Conservation (phyloP, 371 early-diverging fungal genomes). For the Lichtheimia ornata region DNA sequence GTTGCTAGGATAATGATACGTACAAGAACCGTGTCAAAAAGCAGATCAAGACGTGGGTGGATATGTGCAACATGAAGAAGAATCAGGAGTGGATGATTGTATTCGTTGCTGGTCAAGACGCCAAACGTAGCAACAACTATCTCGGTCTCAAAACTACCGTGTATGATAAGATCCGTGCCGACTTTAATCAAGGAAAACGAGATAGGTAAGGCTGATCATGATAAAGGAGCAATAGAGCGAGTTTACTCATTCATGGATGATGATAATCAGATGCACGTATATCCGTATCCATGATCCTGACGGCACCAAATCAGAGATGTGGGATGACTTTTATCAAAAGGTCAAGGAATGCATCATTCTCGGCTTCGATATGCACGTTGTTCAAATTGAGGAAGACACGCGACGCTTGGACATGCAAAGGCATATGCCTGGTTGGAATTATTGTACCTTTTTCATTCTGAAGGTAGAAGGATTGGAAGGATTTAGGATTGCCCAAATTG, state of each 20-base stretch:
- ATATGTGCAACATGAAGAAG: constrained; percentile 71
- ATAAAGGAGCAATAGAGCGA: not conserved
- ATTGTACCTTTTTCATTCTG: constrained; percentile 91
- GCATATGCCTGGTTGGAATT: constrained; percentile 97
- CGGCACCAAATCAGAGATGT: constrained; percentile 68
- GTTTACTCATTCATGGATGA: not conserved
- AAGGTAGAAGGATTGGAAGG: constrained; percentile 50
- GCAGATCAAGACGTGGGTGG: constrained; percentile 85
- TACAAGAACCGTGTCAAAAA: constrained; percentile 77
- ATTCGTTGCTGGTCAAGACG: constrained; percentile 75
- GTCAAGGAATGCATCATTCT: constrained; percentile 81
- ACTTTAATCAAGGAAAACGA: constrained; percentile 78
- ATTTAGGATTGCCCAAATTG: not conserved
- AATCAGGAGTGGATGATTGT: constrained; percentile 94
- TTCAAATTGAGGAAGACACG: constrained; percentile 86
- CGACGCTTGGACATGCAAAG: constrained; percentile 87
- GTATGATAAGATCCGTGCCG: constrained; percentile 85
- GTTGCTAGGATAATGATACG: constrained; percentile 81
- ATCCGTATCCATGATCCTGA: constrained; percentile 63
- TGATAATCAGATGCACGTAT: constrained; percentile 53
- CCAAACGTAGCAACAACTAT: constrained; percentile 63
- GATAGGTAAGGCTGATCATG: constrained; percentile 48
- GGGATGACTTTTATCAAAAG: constrained; percentile 75
- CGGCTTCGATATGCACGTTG: constrained; percentile 80
- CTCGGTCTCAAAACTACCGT: constrained; percentile 71